Evolutionary conservation across 2,329 filamentous ascomycete genomes (phyloP), one percentile per base, ranked within the genome.

Genomic region (Fusarium tricinctum): DNA sequence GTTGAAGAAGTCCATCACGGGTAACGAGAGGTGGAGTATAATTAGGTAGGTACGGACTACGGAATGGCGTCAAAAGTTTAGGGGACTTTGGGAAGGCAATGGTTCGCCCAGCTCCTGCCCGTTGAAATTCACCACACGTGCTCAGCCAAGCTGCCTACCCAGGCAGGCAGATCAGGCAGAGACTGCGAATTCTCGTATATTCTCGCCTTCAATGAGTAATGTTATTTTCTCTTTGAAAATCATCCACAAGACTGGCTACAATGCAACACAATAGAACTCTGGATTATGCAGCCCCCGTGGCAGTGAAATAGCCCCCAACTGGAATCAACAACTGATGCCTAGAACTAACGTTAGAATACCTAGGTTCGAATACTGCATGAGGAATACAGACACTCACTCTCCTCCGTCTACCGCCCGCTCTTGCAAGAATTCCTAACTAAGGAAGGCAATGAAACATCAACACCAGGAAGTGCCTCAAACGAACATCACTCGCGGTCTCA

Each of bases 151-250:
- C 33, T 35, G 33, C 33, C 33, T 35, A 38, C 33, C 22, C 22
- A 71, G 50, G 56, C 68, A 72, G 70, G 70, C 63, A 73, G 58
- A 63, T 54, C 63, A 73, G 70, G 70, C 70, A 73, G 70, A 68
- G 51, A 62, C 64, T 58, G 17, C 35, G 56, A 51, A 56, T 58
- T 66, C 40, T 57, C 32, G 38, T 35, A 43, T 45, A 43, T 23
- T 57, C 48, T 47, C 45, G 26, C 35, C 35, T 38, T 38, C 9
- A 49, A 48, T 39, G 53, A 65, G 53, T 48, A 56, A 66, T 48
- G 49, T 47, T 58, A n/a, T 43, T 44, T 19, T 46, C 8, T 28
- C 23, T 8, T 14, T 56, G 26, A 13, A n/a, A 30, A n/a, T 26
- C 23, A 40, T 39, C 28, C 50, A 43, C 43, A 23, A 19, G 43